These are phyloP conservation scores for Silene vulgaris DNA, from an alignment of 179 eudicot species.

Conservation along the genomic window DNA sequence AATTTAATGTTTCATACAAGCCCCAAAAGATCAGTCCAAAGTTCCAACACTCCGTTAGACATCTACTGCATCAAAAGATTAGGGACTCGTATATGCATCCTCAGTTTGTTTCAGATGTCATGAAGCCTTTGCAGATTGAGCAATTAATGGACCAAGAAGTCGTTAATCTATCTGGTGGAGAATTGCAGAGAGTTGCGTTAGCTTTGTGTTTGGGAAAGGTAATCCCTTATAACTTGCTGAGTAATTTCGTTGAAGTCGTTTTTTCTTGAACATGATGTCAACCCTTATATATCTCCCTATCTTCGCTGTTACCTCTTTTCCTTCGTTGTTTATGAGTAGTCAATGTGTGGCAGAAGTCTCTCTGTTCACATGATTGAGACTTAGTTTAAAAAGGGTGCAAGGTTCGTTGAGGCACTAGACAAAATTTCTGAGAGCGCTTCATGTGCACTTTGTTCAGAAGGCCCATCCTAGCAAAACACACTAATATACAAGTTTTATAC, in stretches of 20 bases:
- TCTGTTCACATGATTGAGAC: too few species aligned
- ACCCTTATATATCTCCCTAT: not conserved
- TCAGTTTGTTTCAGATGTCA: conserved; percentile 88
- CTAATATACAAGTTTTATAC: not conserved
- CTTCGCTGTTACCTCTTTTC: not conserved
- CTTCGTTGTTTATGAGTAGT: not conserved
- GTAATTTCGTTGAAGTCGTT: not conserved
- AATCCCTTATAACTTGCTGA: not conserved
- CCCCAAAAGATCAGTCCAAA: conserved; percentile 96
- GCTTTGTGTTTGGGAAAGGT: conserved; percentile 91
- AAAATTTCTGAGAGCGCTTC: not conserved
- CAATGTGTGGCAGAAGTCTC: not conserved
- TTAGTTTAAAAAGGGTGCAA: too few species aligned
- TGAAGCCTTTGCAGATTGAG: conserved; percentile 97
- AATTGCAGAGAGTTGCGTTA: conserved; percentile 90
- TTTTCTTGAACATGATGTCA: conserved; percentile 1
- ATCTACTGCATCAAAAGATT: conserved; percentile 71
- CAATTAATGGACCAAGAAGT: conserved; percentile 96
- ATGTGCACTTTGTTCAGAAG: not conserved
- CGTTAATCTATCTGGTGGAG: conserved; percentile 89
- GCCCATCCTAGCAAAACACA: not conserved
- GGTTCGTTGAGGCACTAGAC: not conserved
- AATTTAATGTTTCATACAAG: conserved; percentile 90
- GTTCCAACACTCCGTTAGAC: conserved; percentile 56
- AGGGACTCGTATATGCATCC: conserved; percentile 86